Base-by-base conservation (phyloP, 345 rosid species). In the Rhodomyrtus tomentosa region DNA sequence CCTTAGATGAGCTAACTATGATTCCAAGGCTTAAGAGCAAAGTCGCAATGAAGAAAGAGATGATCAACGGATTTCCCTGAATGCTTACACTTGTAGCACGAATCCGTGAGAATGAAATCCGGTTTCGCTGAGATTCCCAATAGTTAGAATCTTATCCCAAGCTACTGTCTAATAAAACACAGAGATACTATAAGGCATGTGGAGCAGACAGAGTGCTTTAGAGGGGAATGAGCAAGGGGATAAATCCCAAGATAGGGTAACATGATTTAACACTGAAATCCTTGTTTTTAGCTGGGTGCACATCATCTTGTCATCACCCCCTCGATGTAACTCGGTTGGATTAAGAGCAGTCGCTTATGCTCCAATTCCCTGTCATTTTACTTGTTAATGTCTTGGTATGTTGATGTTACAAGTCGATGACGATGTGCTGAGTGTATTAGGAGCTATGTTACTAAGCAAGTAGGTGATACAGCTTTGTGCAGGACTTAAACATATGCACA, bases 401-500 rank as follows among this genome's bases (percentile, higher is more conserved):
- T 36, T 68, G 79, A 36, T 10, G 1, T 68, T 68, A 36, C 79
- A 68, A 36, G 40, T 68, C 36, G 79, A 68, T 18, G 25, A 18
- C 45, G 20, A 36, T 10, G 24, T 68, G 79, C 18, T 68, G 22
- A 53, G 12, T 20, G 27, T 49, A 38, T 21, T 18, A 20, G 42
- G 83, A 27, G 15, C 58, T 6, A 20, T 81, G 82, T 84, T 84
- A 81, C 86, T 68, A 55, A 84, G 80, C 87, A 85, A 86, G 84
- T 55, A 27, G 74, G 85, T 83, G 81, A 82, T 81, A 81, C 92
- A 97, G 99, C 95, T 97, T 84, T 96, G 99, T 89, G 98, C 96
- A 87, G 99, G 99, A 86, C 94, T 97, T 81, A 93, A 93, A 88
- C 98, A 97, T 89, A 96, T 97, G 99, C 99, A 96, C 87, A 83